phyloP scores from a whole-genome alignment of 768 basidiomycete species.

The Naganishia antarctica region DNA sequence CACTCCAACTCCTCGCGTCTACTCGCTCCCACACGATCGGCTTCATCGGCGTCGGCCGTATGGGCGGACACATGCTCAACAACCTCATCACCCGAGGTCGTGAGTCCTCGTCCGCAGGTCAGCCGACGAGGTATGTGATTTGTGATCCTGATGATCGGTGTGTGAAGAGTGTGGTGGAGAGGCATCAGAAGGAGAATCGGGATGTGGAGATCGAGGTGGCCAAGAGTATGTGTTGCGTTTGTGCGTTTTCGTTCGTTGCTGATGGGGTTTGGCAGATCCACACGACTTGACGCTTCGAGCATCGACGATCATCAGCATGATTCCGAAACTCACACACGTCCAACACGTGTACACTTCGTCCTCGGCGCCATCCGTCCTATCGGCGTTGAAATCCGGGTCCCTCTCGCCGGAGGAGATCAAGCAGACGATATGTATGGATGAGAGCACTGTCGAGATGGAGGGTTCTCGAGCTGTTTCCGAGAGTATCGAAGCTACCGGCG shows the following conservation, averaged over 20 bases:
- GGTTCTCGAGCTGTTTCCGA: constrained; percentile 7
- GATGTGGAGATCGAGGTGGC: constrained; percentile 16
- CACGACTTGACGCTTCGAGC: constrained; percentile 20
- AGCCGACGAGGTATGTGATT: constrained; percentile 10
- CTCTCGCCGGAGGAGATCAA: constrained; percentile 1
- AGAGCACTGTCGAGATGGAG: constrained; percentile 28
- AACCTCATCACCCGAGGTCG: constrained; percentile 21
- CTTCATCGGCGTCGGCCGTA: constrained; percentile 27
- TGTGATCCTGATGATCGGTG: constrained; percentile 16
- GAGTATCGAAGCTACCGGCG: constrained; percentile 24
- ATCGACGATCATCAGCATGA: constrained; percentile 28
- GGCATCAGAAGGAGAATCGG: constrained; percentile 11
- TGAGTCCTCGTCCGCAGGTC: not conserved
- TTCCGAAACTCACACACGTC: constrained; percentile 27
- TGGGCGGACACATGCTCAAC: constrained; percentile 25
- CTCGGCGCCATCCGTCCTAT: constrained; percentile 14
- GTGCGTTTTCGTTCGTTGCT: not conserved
- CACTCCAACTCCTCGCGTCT: constrained; percentile 7
- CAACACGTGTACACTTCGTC: constrained; percentile 23
- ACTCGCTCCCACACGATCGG: constrained; percentile 11
- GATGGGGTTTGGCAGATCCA: constrained; percentile 20
- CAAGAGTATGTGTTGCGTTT: constrained; percentile 2
- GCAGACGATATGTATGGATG: constrained; percentile 26
- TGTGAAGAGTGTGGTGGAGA: not conserved
- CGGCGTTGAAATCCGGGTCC: constrained; percentile 21